Evolutionary conservation across 768 basidiomycete species (phyloP).

Genomic region (Imleria badia): DNA sequence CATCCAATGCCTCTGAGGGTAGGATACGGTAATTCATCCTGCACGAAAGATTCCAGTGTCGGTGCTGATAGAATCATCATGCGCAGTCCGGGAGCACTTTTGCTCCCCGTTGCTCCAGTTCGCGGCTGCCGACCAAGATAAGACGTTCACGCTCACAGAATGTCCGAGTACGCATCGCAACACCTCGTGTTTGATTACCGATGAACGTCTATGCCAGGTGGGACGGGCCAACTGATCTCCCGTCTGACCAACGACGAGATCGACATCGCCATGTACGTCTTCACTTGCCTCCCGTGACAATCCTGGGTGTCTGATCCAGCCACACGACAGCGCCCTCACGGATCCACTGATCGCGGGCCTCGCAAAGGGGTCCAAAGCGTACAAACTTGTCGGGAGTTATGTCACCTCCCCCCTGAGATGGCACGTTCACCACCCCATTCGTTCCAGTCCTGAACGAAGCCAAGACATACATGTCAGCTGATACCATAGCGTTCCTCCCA

Average conservation of each 20-base stretch:
- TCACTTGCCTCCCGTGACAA: not conserved
- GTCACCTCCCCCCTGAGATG: constrained; percentile 88
- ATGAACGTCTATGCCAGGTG: constrained; percentile 47
- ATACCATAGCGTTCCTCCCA: constrained; percentile 29
- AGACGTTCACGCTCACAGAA: constrained; percentile 81
- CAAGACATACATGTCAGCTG: not conserved
- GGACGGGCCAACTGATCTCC: constrained; percentile 81
- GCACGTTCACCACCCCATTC: constrained; percentile 36
- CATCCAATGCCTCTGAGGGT: constrained; percentile 30
- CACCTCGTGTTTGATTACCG: constrained; percentile 17
- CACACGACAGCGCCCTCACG: constrained; percentile 68
- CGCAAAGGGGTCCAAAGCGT: constrained; percentile 82
- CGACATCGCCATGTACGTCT: constrained; percentile 74
- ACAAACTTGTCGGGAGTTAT: constrained; percentile 91
- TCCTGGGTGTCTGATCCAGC: not conserved
- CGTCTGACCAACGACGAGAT: constrained; percentile 74
- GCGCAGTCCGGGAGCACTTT: constrained; percentile 84
- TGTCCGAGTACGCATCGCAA: constrained; percentile 66
- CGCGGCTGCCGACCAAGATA: constrained; percentile 61
- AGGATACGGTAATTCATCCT: constrained; percentile 30
- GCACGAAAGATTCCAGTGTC: not conserved
- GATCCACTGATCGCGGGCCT: constrained; percentile 91
- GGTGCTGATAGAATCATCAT: constrained; percentile 3
- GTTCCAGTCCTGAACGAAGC: not conserved
- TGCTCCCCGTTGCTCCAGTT: constrained; percentile 90